phyloP scores from a whole-genome alignment of 2,329 filamentous ascomycete genomes.

The Colletotrichum sp. region DNA sequence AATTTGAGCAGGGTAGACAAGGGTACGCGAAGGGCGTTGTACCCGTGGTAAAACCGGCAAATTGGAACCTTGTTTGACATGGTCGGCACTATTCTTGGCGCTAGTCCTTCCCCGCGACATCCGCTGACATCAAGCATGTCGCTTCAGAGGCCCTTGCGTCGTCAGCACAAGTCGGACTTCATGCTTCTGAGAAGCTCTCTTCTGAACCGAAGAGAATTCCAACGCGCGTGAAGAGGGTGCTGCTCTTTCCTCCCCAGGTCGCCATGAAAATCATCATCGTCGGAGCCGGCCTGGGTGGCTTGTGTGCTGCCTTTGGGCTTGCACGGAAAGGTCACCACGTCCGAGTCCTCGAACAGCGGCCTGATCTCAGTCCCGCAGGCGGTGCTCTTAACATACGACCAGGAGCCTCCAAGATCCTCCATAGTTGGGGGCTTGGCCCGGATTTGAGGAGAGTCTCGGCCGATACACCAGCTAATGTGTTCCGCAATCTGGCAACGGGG shows the following conservation, averaged over 20 bases:
- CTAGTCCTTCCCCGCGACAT: not conserved
- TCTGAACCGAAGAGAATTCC: not conserved
- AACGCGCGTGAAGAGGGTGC: not conserved
- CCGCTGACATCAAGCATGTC: not conserved
- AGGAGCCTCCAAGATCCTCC: slow-evolving; percentile 21
- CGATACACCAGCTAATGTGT: slow-evolving; percentile 4
- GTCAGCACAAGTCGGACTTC: not conserved
- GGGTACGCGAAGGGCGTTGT: fast-evolving
- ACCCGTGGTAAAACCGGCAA: not conserved
- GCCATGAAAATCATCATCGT: slow-evolving; percentile 25
- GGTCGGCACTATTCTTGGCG: not conserved
- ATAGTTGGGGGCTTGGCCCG: slow-evolving; percentile 19
- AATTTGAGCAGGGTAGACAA: not conserved
- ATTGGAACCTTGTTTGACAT: not conserved
- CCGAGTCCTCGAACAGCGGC: slow-evolving; percentile 23
- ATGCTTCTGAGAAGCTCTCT: not conserved
- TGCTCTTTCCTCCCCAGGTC: not conserved
- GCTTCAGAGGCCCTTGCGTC: not conserved
- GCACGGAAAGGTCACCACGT: slow-evolving; percentile 21
- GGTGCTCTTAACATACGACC: slow-evolving; percentile 25
- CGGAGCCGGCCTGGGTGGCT: slow-evolving; percentile 25
- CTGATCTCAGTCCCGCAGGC: slow-evolving; percentile 14
- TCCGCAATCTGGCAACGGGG: slow-evolving; percentile 22
- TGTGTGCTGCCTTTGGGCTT: slow-evolving; percentile 24
- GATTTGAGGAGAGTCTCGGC: not conserved